These are phyloP conservation scores for Bretschneidera sinensis DNA, from an alignment of 345 rosid genomes.

Conservation along the genomic window DNA sequence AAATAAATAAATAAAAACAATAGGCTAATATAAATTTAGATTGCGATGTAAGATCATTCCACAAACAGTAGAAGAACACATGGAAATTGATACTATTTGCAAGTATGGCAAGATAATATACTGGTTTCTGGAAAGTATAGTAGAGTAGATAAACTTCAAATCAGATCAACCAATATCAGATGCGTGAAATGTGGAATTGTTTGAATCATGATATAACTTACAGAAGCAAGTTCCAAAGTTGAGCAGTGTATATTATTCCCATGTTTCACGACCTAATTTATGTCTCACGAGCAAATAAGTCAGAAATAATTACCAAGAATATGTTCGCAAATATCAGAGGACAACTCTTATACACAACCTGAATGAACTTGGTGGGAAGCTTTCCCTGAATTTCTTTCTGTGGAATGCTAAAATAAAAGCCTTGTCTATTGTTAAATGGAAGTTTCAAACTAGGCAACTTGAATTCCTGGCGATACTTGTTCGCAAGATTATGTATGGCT, in stretches of 20 bases:
- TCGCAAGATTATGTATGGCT: constrained; percentile 92
- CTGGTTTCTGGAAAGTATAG: not conserved
- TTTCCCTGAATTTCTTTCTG: constrained; percentile 81
- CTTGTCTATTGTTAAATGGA: constrained; percentile 93
- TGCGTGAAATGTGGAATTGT: not conserved
- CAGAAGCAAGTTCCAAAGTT: constrained; percentile 91
- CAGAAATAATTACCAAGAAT: constrained; percentile 16
- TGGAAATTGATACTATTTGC: not conserved
- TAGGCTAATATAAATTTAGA: constrained; percentile 3
- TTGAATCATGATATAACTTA: constrained; percentile 39
- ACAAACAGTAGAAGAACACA: not conserved
- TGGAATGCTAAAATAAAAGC: constrained; percentile 95
- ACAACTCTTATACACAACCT: constrained; percentile 39
- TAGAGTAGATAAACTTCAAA: constrained; percentile 2
- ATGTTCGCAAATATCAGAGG: constrained; percentile 8
- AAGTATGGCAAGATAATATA: not conserved
- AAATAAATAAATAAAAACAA: not conserved
- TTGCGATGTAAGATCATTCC: constrained; percentile 8
- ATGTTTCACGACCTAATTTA: constrained; percentile 71
- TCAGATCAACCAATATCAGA: constrained; percentile 2
- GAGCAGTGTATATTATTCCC: constrained; percentile 93
- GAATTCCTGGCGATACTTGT: constrained; percentile 84
- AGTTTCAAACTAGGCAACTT: constrained; percentile 83
- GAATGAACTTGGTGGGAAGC: constrained; percentile 90
- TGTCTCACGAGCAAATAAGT: constrained; percentile 21